A percentile compares a stretch with the other conserved stretches of the same genome.
Evolutionary conservation across 306 rosid genomes (phyloP).

Genomic region (Quercus bicolor): DNA sequence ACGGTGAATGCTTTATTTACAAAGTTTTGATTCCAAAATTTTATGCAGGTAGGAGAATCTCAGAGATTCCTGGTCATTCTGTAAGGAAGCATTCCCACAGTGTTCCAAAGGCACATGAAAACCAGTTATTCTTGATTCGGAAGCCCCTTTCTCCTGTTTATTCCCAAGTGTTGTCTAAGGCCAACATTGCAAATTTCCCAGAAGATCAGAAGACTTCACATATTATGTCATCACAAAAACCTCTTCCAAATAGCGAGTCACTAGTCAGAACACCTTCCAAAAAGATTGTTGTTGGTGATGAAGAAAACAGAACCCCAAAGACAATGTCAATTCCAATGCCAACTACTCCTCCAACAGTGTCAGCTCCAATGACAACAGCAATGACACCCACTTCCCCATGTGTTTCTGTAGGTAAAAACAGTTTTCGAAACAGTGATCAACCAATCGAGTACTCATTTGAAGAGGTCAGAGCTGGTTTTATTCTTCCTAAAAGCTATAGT

Average conservation of each 20-base stretch:
- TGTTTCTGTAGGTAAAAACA: slow-evolving; percentile 6
- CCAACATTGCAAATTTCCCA: slow-evolving; percentile 31
- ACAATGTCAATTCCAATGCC: slow-evolving; percentile 37
- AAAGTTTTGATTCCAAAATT: not conserved
- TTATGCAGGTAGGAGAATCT: slow-evolving; percentile 35
- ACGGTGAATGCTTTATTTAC: not conserved
- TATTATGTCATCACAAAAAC: not conserved
- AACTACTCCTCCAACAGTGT: slow-evolving; percentile 49
- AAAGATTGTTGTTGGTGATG: slow-evolving; percentile 24
- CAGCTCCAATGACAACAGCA: slow-evolving; percentile 38
- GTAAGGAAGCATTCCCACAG: slow-evolving; percentile 19
- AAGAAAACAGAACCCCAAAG: slow-evolving; percentile 48
- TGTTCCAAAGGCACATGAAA: slow-evolving; percentile 25
- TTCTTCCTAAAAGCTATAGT: slow-evolving; percentile 21
- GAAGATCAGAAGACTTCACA: slow-evolving; percentile 21
- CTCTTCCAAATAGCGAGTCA: slow-evolving; percentile 9
- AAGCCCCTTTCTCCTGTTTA: slow-evolving; percentile 63
- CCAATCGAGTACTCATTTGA: slow-evolving; percentile 55
- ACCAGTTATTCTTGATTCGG: slow-evolving; percentile 30
- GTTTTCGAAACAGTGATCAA: slow-evolving; percentile 15
- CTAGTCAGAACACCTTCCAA: slow-evolving; percentile 41
- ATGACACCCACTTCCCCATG: slow-evolving; percentile 45
- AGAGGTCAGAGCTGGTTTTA: slow-evolving; percentile 52
- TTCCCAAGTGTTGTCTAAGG: slow-evolving; percentile 31
- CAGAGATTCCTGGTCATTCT: slow-evolving; percentile 31